These are phyloP conservation scores for Coprinellus aureogranulatus DNA, from an alignment of 768 basidiomycete genomes.

Conservation along the genomic window DNA sequence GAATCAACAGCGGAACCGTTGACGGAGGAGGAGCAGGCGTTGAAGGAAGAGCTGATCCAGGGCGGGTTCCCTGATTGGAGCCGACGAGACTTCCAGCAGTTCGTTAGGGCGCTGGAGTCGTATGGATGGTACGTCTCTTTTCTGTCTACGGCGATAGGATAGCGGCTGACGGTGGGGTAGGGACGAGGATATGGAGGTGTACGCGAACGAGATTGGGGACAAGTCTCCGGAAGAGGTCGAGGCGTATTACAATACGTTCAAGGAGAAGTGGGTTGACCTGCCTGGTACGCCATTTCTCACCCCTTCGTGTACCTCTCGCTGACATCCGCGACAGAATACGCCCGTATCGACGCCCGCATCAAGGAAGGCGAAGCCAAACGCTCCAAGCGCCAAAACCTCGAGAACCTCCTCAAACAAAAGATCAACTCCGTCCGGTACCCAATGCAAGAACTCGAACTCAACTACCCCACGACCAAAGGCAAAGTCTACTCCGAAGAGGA, in stretches of 20 bases:
- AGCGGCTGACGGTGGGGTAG: background rate
- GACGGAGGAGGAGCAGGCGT: slow-evolving; percentile 79
- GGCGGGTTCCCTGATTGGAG: slow-evolving; percentile 91
- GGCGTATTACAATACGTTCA: slow-evolving; percentile 79
- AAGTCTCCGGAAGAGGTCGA: slow-evolving; percentile 78
- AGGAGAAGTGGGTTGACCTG: slow-evolving; percentile 85
- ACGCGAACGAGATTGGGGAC: slow-evolving; percentile 81
- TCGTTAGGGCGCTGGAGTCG: slow-evolving; percentile 62
- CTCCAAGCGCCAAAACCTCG: slow-evolving; percentile 78
- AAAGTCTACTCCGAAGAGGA: slow-evolving; percentile 97
- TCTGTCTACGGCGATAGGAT: background rate
- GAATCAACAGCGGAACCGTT: slow-evolving; percentile 70
- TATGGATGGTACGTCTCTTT: slow-evolving; percentile 59
- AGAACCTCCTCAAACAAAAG: slow-evolving; percentile 76
- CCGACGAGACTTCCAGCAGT: slow-evolving; percentile 89
- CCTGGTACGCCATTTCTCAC: slow-evolving; percentile 48
- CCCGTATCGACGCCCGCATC: slow-evolving; percentile 80
- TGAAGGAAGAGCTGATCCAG: slow-evolving; percentile 74
- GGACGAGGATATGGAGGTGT: slow-evolving; percentile 62
- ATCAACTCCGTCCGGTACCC: slow-evolving; percentile 82
- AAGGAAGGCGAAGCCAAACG: slow-evolving; percentile 88
- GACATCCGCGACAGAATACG: slow-evolving; percentile 55
- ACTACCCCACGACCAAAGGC: slow-evolving; percentile 93
- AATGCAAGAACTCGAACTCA: slow-evolving; percentile 95
- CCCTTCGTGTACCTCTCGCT: background rate